Evolutionary conservation across 176 grass and related monocot genomes (phyloP).

Genomic region (Eleusine indica): DNA sequence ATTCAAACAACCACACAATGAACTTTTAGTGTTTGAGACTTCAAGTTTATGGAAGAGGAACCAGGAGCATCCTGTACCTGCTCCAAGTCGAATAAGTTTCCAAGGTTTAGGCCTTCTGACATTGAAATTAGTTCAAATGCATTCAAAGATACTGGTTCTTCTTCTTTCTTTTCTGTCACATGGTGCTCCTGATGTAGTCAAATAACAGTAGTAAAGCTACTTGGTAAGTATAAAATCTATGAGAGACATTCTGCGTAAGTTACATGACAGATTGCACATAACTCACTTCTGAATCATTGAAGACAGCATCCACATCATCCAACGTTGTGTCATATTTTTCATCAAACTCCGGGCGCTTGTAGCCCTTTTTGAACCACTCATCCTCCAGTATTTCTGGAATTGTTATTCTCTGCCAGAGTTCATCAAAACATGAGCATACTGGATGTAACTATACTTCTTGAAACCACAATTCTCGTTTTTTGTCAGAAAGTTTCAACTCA

Average conservation of each 20-base stretch:
- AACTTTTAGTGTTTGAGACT: conserved; percentile 3
- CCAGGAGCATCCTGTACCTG: conserved; percentile 46
- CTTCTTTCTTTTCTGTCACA: conserved; percentile 87
- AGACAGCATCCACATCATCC: conserved; percentile 90
- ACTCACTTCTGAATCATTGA: conserved; percentile 93
- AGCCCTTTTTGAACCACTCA: conserved; percentile 90
- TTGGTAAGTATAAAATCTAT: not conserved
- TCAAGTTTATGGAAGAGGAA: not conserved
- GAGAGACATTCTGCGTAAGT: conserved; percentile 9
- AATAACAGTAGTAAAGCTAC: conserved; percentile 15
- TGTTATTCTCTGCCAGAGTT: conserved; percentile 71
- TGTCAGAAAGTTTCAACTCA: not conserved
- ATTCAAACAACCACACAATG: not conserved
- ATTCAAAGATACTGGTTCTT: conserved; percentile 87
- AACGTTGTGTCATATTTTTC: conserved; percentile 71
- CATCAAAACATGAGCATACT: conserved; percentile 23
- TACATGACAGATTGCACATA: not conserved
- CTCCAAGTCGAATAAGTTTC: conserved; percentile 91
- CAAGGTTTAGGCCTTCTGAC: conserved; percentile 89
- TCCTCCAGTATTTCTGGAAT: conserved; percentile 93
- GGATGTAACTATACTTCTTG: not conserved
- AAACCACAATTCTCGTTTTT: not conserved
- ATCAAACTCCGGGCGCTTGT: conserved; percentile 75
- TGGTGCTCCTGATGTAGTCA: conserved; percentile 61
- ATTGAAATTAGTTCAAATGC: conserved; percentile 97